Evolutionary conservation across 441 rosid genomes (phyloP), one percentile per base, ranked within the genome.

Genomic region (Populus hybrid): DNA sequence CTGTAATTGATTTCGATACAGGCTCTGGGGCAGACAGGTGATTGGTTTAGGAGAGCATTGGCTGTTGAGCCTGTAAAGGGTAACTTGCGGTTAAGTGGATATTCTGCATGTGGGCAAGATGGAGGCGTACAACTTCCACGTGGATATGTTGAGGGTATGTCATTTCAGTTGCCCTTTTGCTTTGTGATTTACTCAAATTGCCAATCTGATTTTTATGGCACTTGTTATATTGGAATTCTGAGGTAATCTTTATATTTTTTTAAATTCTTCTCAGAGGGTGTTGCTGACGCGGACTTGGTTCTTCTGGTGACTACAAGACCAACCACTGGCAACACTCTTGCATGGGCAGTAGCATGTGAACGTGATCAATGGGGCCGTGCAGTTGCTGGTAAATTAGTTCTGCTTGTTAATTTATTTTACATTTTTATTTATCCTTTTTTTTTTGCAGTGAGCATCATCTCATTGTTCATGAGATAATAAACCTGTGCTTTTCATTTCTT

Each of bases 341-440:
- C 99, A 64, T 96, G 99, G 99, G 98, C 98, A 24, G 99, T 96
- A 78, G 99, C 98, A 74, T 96, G 99, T 75, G 98, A 96, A 79
- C 96, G 98, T 63, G 99, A 96, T 85, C 99, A 96, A 63, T 96
- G 99, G 98, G 99, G 99, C 61, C 97, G 99, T 72, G 98, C 99
- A 71, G 88, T 96, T 79, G 99, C 99, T 84, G 99, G 99, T 92
- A 86, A 75, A 40, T 74, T 72, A 12, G 59, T 32, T 23, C 23
- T 4, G 32, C 32, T 30, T 30, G 32, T 30, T 30, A 30, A 30
- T 30, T 30, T 30, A 30, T 30, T 30, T 30, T 30, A 30, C 32
- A 30, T 3, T 3, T 3, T 30, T 30, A 30, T 30, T 30, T 30
- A 30, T 30, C 32, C 3, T 30, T 30, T 30, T 30, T 38, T 36